phyloP scores from a whole-genome alignment of 164 flowering plant species.

The Buxus sempervirens region DNA sequence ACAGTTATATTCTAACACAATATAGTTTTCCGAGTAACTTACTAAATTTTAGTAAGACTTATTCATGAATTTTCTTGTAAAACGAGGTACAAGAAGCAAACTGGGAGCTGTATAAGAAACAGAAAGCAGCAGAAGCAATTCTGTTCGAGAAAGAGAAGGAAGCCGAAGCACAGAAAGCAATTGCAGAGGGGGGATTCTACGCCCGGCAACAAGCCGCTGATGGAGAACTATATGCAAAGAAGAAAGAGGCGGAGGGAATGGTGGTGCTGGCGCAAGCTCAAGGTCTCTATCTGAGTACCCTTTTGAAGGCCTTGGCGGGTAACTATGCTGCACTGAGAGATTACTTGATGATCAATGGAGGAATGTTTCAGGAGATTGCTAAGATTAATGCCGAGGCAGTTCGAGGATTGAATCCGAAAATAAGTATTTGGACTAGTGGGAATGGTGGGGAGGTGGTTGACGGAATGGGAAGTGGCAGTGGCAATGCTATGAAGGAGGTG shows the following conservation, averaged over 20 bases:
- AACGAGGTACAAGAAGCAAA: slow-evolving; percentile 36
- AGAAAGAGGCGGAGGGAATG: neutral
- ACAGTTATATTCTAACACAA: too few relatives aligned
- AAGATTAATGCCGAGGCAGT: neutral
- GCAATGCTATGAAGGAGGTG: neutral
- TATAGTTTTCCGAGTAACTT: too few relatives aligned
- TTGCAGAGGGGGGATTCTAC: neutral
- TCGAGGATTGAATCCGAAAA: neutral
- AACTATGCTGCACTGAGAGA: neutral
- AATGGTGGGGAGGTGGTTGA: neutral
- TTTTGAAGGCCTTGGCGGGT: neutral
- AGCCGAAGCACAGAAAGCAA: neutral
- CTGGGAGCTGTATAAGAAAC: slow-evolving; percentile 24
- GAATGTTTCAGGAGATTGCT: neutral
- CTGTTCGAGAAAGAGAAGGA: slow-evolving; percentile 9
- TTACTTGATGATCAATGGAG: neutral
- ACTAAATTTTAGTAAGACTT: too few relatives aligned
- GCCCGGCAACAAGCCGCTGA: neutral
- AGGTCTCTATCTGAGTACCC: neutral
- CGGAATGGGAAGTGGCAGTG: neutral
- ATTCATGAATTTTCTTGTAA: too few relatives aligned
- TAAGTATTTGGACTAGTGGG: neutral
- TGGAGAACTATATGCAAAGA: neutral
- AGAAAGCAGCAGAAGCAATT: slow-evolving; percentile 11
- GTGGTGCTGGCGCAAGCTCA: neutral